A percentile compares a stretch with the other conserved stretches of the same genome.
Conservation (phyloP, 2,329 filamentous ascomycete species). For the Beauveria pseudobassiana region DNA sequence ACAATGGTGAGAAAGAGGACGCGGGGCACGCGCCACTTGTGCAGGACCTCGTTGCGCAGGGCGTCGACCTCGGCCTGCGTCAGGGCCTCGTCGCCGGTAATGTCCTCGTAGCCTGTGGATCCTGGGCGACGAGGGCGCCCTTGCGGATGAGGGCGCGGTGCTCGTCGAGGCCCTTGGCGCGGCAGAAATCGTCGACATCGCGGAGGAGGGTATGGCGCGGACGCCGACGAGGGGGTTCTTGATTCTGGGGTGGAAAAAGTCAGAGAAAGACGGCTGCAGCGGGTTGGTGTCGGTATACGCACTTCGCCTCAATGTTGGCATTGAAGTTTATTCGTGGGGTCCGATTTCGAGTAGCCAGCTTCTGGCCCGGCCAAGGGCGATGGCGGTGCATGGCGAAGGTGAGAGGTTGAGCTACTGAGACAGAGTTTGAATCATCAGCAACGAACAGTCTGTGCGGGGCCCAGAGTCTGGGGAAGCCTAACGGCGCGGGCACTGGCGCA, state of each 20-base stretch:
- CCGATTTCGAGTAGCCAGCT: constrained; percentile 25
- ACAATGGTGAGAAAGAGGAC: constrained; percentile 60
- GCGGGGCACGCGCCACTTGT: constrained; percentile 60
- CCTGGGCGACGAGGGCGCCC: constrained; percentile 68
- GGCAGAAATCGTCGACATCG: constrained; percentile 55
- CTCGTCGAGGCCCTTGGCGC: constrained; percentile 49
- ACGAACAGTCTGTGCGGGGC: not conserved
- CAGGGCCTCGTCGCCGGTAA: constrained; percentile 50
- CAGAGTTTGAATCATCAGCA: constrained; percentile 15
- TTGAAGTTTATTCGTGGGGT: constrained; percentile 33
- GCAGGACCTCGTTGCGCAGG: constrained; percentile 54
- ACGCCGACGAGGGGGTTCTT: constrained; percentile 46
- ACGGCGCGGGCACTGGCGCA: not conserved
- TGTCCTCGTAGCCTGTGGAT: constrained; percentile 52
- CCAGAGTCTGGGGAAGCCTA: not conserved
- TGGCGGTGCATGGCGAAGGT: constrained; percentile 20
- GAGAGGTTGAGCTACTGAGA: constrained; percentile 16
- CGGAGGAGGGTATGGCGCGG: constrained; percentile 40
- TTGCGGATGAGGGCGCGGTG: constrained; percentile 53
- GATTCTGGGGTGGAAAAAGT: constrained; percentile 23
- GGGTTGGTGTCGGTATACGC: constrained; percentile 14
- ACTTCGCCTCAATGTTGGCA: constrained; percentile 40
- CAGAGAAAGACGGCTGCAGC: not conserved
- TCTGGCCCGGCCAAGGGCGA: constrained; percentile 31
- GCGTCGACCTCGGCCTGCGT: constrained; percentile 50